Base-by-base conservation (phyloP, 306 rosid genomes). In the Pterocarpus macrocarpus region DNA sequence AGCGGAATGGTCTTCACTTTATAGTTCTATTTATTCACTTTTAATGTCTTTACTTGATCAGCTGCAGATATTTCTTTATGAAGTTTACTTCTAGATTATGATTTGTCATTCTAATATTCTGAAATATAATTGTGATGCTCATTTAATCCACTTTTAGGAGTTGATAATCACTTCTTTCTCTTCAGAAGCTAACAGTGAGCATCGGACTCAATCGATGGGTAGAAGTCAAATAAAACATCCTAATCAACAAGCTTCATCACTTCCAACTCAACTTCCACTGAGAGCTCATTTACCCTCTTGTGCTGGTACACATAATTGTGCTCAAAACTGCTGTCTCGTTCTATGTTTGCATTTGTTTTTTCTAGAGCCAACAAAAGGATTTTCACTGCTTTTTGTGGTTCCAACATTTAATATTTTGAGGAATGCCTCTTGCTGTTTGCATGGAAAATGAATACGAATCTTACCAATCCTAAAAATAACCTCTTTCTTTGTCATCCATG, bases 231-330 rank as follows among this genome's bases (percentile, higher is more conserved):
- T 44, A 49, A 92, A 88, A 81, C 77, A 76, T 71, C 80, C 59
- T 65, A 76, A 83, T 53, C 90, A 34, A 43, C 81, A 79, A 16
- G 85, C 82, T 85, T 86, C 95, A 39, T 58, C 76, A 47, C 85
- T 94, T 86, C 98, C 98, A 77, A 84, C 90, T 61, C 90, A 94
- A 86, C 98, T 94, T 87, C 98, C 98, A 72, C 73, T 87, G 59
- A 81, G 88, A 83, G 97, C 95, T 84, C 95, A 90, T 90, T 86
- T 89, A 73, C 97, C 97, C 65, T 85, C 97, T 81, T 90, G 85
- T 81, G 87, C 94, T 4, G 98, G 98, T 92, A 89, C 47, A 62
- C 50, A 81, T 70, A 57, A 55, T 76, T 72, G 22, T 78, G 50
- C 33, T 53, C 50, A 63, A 80, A 47, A 12, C 57, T 56, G 8